These are phyloP conservation scores for Cyberlindnera maritima DNA, from an alignment of 805 yeast species.

Conservation along the genomic window DNA sequence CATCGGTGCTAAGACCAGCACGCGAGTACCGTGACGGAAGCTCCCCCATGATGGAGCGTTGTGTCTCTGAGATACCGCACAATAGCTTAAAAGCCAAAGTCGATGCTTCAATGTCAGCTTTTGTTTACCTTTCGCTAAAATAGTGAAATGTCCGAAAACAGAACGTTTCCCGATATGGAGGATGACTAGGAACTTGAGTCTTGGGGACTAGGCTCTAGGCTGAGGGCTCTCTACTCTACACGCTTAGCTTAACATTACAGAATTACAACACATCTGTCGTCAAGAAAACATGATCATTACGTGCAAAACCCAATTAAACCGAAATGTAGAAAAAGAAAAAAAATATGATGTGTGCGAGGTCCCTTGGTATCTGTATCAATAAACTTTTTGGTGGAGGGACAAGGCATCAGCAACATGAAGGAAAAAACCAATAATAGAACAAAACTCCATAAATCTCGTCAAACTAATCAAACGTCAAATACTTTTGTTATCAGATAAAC, in stretches of 20 bases:
- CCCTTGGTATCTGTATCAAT: constrained; percentile 4
- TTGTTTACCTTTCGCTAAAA: constrained; percentile 1
- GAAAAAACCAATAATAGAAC: constrained; percentile 6
- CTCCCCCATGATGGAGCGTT: constrained; percentile 13
- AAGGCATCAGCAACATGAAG: background rate
- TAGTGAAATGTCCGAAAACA: background rate
- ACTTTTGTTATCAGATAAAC: background rate
- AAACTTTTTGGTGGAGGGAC: constrained; percentile 1
- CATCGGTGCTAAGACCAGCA: constrained; percentile 19
- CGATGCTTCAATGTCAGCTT: too few species aligned
- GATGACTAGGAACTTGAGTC: too few species aligned
- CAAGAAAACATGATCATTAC: constrained; percentile 21
- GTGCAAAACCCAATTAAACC: constrained; percentile 17
- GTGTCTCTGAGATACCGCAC: too few species aligned
- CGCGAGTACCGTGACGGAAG: constrained; percentile 27
- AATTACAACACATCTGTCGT: constrained; percentile 1
- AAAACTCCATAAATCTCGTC: constrained; percentile 9
- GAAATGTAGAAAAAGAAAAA: constrained; percentile 2
- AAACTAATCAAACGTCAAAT: constrained; percentile 1
- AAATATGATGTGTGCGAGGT: background rate
- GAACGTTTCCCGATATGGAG: too few species aligned
- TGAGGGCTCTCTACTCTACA: too few species aligned
- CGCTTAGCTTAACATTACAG: background rate
- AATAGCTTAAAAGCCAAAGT: too few species aligned
- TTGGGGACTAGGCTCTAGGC: too few species aligned